Conservation (phyloP, 495 filamentous ascomycete species). For the Tricharina praecox region DNA sequence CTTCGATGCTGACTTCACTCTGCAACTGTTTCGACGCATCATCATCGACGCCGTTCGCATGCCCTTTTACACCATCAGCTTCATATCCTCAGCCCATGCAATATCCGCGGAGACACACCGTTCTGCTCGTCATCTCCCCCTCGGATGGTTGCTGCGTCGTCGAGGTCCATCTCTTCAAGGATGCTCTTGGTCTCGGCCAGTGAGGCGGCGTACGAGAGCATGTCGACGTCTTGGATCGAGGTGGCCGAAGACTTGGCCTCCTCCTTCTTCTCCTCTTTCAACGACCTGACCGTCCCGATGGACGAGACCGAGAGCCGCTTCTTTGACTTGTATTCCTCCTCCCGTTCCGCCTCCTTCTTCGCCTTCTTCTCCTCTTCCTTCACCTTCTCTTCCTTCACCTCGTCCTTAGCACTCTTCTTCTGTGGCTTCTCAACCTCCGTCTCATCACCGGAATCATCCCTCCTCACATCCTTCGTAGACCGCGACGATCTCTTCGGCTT, state of each 20-base stretch:
- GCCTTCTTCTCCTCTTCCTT: no score
- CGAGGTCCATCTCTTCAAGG: slow-evolving; percentile 28
- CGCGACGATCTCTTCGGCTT: slow-evolving; percentile 1
- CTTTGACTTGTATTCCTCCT: no score
- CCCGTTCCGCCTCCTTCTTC: no score
- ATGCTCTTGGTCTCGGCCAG: background rate
- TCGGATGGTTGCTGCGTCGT: slow-evolving; percentile 1
- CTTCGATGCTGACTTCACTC: slow-evolving; percentile 11
- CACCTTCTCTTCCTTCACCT: slow-evolving; percentile 6
- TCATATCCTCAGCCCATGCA: background rate
- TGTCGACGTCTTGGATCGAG: slow-evolving; percentile 5
- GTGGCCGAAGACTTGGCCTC: background rate
- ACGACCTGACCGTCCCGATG: background rate
- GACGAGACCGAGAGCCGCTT: slow-evolving; percentile 3
- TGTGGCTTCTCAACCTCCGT: background rate
- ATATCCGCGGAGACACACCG: slow-evolving; percentile 2
- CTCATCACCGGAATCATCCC: slow-evolving; percentile 8
- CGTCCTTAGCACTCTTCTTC: slow-evolving; percentile 11
- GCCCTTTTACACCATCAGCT: slow-evolving; percentile 20
- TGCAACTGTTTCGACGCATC: slow-evolving; percentile 10
- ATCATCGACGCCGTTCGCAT: slow-evolving; percentile 22
- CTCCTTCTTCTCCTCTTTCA: slow-evolving; percentile 7
- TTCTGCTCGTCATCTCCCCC: slow-evolving; percentile 34
- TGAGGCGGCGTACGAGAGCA: background rate
- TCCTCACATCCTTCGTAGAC: background rate